Conservation (phyloP, 305 asterid genomes). For the Rubia tinctorum region DNA sequence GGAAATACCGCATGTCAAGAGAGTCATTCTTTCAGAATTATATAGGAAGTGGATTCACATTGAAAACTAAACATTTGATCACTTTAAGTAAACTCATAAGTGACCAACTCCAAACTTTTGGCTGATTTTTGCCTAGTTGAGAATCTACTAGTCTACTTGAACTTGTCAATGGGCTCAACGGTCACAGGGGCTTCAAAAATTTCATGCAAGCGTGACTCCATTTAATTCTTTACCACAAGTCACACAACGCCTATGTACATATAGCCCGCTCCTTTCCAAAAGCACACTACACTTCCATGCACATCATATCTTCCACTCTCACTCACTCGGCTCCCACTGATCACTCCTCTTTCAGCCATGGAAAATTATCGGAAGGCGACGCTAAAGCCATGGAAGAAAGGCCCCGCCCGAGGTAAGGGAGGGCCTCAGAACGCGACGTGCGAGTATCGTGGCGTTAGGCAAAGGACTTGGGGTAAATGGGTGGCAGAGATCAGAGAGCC, state of each 20-base stretch:
- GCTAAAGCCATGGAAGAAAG: slow-evolving; percentile 98
- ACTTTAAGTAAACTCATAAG: background rate
- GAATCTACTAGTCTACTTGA: slow-evolving; percentile 12
- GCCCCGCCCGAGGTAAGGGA: slow-evolving; percentile 96
- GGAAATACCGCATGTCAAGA: too few species aligned
- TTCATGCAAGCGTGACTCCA: slow-evolving; percentile 72
- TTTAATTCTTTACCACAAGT: slow-evolving; percentile 50
- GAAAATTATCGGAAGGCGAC: slow-evolving; percentile 65
- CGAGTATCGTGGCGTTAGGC: slow-evolving; percentile 91
- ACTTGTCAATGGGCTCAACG: slow-evolving; percentile 33
- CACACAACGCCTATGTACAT: slow-evolving; percentile 29
- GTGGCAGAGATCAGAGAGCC: slow-evolving; percentile 97
- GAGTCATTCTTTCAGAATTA: too few species aligned
- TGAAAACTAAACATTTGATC: too few species aligned
- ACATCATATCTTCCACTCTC: slow-evolving; percentile 18
- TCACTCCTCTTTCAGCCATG: slow-evolving; percentile 35
- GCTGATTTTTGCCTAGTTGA: background rate
- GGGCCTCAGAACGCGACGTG: slow-evolving; percentile 93
- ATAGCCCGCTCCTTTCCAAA: slow-evolving; percentile 47
- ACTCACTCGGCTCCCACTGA: background rate
- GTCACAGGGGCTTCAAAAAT: slow-evolving; percentile 61
- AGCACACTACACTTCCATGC: slow-evolving; percentile 4
- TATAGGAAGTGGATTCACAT: too few species aligned
- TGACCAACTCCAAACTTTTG: background rate
- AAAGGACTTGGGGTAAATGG: slow-evolving; percentile 98